Evolutionary conservation across 768 basidiomycete species (phyloP).

Genomic region (Tylopilus balloui): DNA sequence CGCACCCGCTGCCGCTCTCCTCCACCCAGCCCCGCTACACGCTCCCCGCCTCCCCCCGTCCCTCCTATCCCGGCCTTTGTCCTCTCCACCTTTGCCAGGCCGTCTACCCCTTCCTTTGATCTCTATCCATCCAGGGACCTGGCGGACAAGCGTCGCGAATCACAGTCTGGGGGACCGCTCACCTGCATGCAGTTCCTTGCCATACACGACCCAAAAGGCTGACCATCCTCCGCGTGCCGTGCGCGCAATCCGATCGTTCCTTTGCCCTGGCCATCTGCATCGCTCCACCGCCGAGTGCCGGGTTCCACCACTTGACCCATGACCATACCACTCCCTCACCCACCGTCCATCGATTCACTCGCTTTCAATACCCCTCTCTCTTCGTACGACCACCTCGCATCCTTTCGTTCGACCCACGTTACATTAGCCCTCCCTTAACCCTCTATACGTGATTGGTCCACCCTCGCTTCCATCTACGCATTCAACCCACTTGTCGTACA

Average conservation of each 20-base stretch:
- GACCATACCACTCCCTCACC: not conserved
- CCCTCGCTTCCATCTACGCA: not conserved
- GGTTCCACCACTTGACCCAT: slow-evolving; percentile 18
- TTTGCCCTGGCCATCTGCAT: too few relatives aligned
- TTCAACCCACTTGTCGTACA: not conserved
- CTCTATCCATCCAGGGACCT: not conserved
- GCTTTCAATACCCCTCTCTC: not conserved
- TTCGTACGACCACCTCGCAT: slow-evolving; percentile 1
- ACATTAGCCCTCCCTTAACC: not conserved
- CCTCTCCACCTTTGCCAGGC: slow-evolving; percentile 25
- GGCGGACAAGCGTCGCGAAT: not conserved
- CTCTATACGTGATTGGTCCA: slow-evolving; percentile 3
- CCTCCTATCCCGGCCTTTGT: slow-evolving; percentile 51
- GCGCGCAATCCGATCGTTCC: too few relatives aligned
- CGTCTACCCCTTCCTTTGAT: not conserved
- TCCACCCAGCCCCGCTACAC: slow-evolving; percentile 42
- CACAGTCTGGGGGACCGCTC: slow-evolving; percentile 31
- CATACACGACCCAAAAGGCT: slow-evolving; percentile 34
- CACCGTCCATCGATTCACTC: not conserved
- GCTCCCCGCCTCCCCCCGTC: slow-evolving; percentile 49
- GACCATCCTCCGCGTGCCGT: not conserved
- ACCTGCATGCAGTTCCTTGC: slow-evolving; percentile 50
- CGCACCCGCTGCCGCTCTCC: slow-evolving; percentile 45
- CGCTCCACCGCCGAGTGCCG: not conserved
- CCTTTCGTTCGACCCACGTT: slow-evolving; percentile 8